Evolutionary conservation across 176 grass and related monocot genomes (phyloP), one percentile per base, ranked within the genome.

Genomic region (Puya raimondii): DNA sequence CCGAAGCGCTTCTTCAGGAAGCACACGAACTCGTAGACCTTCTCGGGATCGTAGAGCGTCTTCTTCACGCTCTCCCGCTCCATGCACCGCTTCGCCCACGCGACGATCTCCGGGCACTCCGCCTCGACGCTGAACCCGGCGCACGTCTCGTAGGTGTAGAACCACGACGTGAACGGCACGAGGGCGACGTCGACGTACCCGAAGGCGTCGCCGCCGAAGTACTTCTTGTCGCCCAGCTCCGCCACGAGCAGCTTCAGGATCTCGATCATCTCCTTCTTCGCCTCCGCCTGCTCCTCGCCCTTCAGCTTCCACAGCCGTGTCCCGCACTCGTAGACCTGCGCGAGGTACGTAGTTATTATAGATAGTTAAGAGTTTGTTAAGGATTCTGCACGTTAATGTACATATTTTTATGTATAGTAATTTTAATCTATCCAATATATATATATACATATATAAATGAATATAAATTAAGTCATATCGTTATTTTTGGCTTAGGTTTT

Each of bases 171-270:
- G 79, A 96, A 89, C 16, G 88, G 77, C 53, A 80, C 69, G 9
- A 96, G 75, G 56, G 49, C 88, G 15, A 91, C 72, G 84, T 96
- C 92, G 20, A 80, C 88, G 29, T 51, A 78, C 1, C 88, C 92
- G 10, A 96, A 79, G 42, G 75, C 15, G 3, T 83, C 86, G 1
- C 86, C 83, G 48, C 22, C 81, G 70, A 89, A 96, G 78, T 89
- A 96, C 3, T 56, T 20, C 23, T 79, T 83, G 25, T 51, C 79
- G 0, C 78, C 85, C 0, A 96, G 86, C 76, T 89, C 88, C 0
- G 51, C 51, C 63, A 89, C 83, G 2, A 91, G 72, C 42, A 74
- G 50, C 70, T 85, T 88, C 2, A 91, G 48, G 51, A 57, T 76
- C 0, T 66, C 85, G 15, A 89, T 78, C 72, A 87, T 47, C 47